phyloP scores from a whole-genome alignment of 1,139 yeast species.

The Lodderomyces oxycetoniae region DNA sequence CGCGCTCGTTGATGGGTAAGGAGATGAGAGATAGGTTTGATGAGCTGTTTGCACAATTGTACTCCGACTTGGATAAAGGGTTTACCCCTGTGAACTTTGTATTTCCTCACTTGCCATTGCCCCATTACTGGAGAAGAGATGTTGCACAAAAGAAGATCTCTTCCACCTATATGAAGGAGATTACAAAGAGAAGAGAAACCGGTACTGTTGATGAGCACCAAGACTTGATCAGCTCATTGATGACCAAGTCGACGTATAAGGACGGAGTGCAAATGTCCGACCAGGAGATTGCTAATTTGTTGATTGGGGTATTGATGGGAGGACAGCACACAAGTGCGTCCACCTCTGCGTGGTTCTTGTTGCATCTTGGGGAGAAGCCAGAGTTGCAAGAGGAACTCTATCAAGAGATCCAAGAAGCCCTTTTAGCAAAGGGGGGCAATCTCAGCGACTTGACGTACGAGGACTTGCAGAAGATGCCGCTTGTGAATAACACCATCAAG shows the following conservation, averaged over 20 bases:
- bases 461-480: constrained; percentile 73
- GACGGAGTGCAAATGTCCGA: constrained; percentile 95
- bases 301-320: constrained; percentile 97
- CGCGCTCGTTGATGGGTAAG: constrained; percentile 84
- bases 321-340: constrained; percentile 99
- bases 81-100: constrained; percentile 95
- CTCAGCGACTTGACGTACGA: constrained; percentile 68
- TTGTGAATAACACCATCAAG: constrained; percentile 76
- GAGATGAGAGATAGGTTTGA: constrained; percentile 84
- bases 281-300: constrained; percentile 85
- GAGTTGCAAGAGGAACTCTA: constrained; percentile 76
- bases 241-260: constrained; percentile 79
- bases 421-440: constrained; percentile 49
- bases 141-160: constrained; percentile 81
- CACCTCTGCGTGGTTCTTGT: constrained; percentile 90
- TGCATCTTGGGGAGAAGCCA: constrained; percentile 85
- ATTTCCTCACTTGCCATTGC: constrained; percentile 89
- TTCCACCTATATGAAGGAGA: constrained; percentile 72
- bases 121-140: constrained; percentile 80
- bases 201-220: constrained; percentile 73
- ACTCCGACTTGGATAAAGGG: constrained; percentile 91
- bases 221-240: constrained; percentile 84
- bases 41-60: constrained; percentile 77
- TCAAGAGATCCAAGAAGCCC: constrained; percentile 63
- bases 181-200: constrained; percentile 63